These are phyloP conservation scores for Starmerella davenportii DNA, from an alignment of 805 yeast species.

Conservation along the genomic window DNA sequence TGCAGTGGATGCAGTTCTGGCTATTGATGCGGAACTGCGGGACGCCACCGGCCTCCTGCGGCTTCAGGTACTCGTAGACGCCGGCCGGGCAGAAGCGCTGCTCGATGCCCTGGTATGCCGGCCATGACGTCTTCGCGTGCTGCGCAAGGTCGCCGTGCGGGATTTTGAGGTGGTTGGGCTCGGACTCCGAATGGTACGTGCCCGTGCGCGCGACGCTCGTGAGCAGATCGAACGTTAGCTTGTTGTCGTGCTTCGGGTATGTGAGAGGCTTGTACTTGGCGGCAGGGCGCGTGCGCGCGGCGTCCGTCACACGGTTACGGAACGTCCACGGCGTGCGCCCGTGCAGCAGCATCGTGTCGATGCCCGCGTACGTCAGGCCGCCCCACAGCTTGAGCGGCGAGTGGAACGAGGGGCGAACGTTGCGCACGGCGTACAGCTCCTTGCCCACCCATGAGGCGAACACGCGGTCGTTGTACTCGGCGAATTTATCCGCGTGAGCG, in stretches of 20 bases:
- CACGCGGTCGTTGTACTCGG: slow-evolving; percentile 44
- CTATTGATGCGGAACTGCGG: slow-evolving; percentile 84
- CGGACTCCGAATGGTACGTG: slow-evolving; percentile 88
- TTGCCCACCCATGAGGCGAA: slow-evolving; percentile 69
- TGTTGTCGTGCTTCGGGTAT: slow-evolving; percentile 94
- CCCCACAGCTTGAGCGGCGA: slow-evolving; percentile 57
- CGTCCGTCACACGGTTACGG: slow-evolving; percentile 44
- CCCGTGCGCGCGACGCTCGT: slow-evolving; percentile 96
- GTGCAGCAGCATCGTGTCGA: slow-evolving; percentile 56
- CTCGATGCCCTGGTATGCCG: slow-evolving; percentile 72
- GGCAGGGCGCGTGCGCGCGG: slow-evolving; percentile 55
- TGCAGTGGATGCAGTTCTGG: slow-evolving; percentile 96
- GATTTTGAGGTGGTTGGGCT: slow-evolving; percentile 64
- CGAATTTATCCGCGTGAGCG: slow-evolving; percentile 31
- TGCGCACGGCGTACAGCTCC: slow-evolving; percentile 71
- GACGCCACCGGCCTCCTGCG: slow-evolving; percentile 17
- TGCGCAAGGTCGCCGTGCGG: slow-evolving; percentile 26
- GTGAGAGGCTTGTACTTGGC: slow-evolving; percentile 47
- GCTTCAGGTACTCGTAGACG: slow-evolving; percentile 75
- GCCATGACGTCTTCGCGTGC: slow-evolving; percentile 55
- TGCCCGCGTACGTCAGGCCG: slow-evolving; percentile 70
- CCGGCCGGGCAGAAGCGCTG: slow-evolving; percentile 96
- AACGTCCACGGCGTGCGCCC: slow-evolving; percentile 87
- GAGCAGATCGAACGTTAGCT: slow-evolving; percentile 71
- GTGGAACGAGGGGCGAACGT: slow-evolving; percentile 81